Base-by-base conservation (phyloP, 2,329 filamentous ascomycete genomes). In the Aspergillus flavus region DNA sequence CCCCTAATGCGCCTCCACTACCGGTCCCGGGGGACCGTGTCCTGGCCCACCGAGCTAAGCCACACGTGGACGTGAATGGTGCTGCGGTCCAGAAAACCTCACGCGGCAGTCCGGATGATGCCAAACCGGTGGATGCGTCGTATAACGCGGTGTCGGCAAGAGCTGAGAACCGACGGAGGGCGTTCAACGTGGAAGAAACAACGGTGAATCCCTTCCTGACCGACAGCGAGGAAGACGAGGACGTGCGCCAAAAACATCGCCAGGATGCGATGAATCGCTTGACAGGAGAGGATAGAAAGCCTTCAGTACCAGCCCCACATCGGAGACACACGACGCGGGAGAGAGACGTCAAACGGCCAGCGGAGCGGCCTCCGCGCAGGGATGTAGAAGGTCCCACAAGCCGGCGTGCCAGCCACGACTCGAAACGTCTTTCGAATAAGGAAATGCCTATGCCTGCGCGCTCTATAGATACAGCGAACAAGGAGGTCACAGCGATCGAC, bases 191-290 rank as follows among this genome's bases (percentile, higher is more conserved):
- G 39, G 16, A 43, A 34, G 34, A 43, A 16, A 28, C 32, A 14
- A 19, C 14, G 19, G 39, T 46, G 43, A 62, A 59, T 34, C 57
- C 41, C 9, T 54, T 34, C 30, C 52, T 57, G 45, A 61, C 54
- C 5, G 62, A 65, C 19, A 52, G 53, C 6, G 64, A 66, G 10
- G 60, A 64, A 11, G 66, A 68, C 7, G 67, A 68, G 28, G 32
- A 50, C 0, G 19, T 56, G 9, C 71, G 72, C 19, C 71, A 75
- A 54, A 65, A 58, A 34, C 70, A 77, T 41, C 63, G 76, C 53
- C 71, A 73, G 56, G 67, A 75, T 61, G 73, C 76, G 19, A 76
- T 78, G 76, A 68, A 68, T 23, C 70, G 73, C 46, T 69, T 78
- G 72, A 77, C 73, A 1, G 75, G 75, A 39, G 71, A 67, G 30